phyloP scores from a whole-genome alignment of 805 yeast genomes.

The Ogataea kodamae region DNA sequence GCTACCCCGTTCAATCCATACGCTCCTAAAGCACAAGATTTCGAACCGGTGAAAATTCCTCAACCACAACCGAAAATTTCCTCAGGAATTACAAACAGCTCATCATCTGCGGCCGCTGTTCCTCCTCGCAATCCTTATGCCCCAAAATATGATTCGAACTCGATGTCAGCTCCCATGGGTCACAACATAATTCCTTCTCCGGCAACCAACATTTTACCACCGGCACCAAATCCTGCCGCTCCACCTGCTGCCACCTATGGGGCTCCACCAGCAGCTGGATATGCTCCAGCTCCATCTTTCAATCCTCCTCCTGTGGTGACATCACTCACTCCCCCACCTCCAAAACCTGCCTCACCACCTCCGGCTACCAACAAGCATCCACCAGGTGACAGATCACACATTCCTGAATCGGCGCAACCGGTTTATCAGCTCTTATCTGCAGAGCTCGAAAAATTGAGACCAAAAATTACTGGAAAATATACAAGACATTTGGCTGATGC shows the following conservation, averaged over 20 bases:
- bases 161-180: too few species aligned
- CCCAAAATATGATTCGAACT: conserved; percentile 34
- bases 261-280: conserved; percentile 14
- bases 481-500: conserved; percentile 74
- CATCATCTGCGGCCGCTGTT: conserved; percentile 15
- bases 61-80: conserved; percentile 23
- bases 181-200: conserved; percentile 23
- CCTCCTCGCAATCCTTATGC: conserved; percentile 31
- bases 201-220: conserved; percentile 8
- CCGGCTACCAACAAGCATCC: conserved; percentile 37
- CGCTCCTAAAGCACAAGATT: conserved; percentile 32
- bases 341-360: too few species aligned
- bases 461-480: conserved; percentile 71
- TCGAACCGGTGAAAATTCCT: conserved; percentile 27
- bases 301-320: conserved; percentile 17
- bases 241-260: conserved; percentile 2
- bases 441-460: conserved; percentile 60
- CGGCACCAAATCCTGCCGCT: conserved; percentile 5
- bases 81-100: conserved; percentile 5
- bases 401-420: conserved; percentile 54
- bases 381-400: conserved; percentile 65
- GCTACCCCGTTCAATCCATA: conserved; percentile 31
- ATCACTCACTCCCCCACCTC: conserved; percentile 16
- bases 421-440: conserved; percentile 54
- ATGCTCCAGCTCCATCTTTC: conserved; percentile 22